These are phyloP conservation scores for Prunus kanzakura DNA, from an alignment of 306 rosid genomes.

Conservation along the genomic window DNA sequence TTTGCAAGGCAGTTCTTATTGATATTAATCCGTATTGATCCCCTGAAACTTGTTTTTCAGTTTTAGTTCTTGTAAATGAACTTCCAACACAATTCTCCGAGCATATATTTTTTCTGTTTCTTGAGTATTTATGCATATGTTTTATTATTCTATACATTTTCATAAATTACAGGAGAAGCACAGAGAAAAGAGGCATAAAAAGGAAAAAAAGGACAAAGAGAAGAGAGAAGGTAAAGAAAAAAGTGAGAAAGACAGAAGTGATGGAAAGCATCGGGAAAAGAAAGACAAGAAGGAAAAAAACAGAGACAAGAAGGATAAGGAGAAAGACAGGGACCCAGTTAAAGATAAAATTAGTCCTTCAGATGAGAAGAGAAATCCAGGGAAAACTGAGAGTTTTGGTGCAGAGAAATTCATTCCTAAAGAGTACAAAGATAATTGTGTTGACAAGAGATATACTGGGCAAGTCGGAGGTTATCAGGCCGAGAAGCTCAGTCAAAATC, in stretches of 20 bases:
- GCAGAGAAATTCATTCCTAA: conserved; percentile 45
- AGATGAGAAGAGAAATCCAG: conserved; percentile 54
- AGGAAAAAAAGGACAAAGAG: conserved; percentile 76
- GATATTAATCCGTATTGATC: neutral
- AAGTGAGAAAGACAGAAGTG: conserved; percentile 68
- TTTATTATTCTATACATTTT: neutral
- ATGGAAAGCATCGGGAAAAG: conserved; percentile 67
- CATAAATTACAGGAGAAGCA: conserved; percentile 59
- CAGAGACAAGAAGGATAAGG: conserved; percentile 61
- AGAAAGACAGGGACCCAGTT: conserved; percentile 38
- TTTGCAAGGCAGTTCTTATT: neutral
- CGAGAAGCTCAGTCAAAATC: conserved; percentile 49
- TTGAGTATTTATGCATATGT: conserved; percentile 4
- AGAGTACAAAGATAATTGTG: conserved; percentile 39
- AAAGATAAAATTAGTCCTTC: conserved; percentile 44
- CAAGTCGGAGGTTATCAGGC: conserved; percentile 46
- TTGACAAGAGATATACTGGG: conserved; percentile 47
- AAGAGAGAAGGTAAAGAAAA: conserved; percentile 70
- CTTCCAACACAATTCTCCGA: neutral
- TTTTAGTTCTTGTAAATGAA: neutral
- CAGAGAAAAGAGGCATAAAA: conserved; percentile 65
- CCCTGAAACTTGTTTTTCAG: neutral
- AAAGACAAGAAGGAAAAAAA: conserved; percentile 70
- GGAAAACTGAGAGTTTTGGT: conserved; percentile 35
- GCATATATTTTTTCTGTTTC: neutral